These are phyloP conservation scores for Wallacemonas rigidus DNA, from an alignment of 208 protist species.

Conservation along the genomic window DNA sequence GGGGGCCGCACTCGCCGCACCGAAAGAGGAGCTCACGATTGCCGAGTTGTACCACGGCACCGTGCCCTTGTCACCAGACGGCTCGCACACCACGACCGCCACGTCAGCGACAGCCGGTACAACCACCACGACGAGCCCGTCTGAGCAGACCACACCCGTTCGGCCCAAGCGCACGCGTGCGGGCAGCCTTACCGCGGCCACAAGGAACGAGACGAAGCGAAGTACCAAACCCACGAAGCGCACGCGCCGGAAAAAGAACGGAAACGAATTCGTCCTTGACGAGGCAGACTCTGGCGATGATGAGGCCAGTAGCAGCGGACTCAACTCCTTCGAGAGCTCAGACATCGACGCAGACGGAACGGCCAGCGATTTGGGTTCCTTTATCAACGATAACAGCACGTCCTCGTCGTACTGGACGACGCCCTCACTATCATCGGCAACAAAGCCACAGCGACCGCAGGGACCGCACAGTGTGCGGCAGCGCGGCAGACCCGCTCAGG, in stretches of 20 bases:
- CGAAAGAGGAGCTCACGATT: conserved; percentile 9
- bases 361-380: conserved; percentile 16
- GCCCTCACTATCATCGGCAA: not conserved
- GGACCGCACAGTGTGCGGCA: too few species aligned
- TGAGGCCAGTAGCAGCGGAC: not conserved
- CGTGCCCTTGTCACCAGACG: not conserved
- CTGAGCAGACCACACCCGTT: not conserved
- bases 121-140: conserved; percentile 16
- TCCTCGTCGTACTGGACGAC: conserved; percentile 23
- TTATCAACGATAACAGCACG: conserved; percentile 29
- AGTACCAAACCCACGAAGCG: not conserved
- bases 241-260: not conserved
- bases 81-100: not conserved
- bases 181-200: not conserved
- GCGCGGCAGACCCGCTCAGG: not conserved
- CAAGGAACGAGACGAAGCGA: not conserved
- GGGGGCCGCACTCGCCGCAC: not conserved
- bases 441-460: not conserved
- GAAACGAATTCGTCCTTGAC: conserved; percentile 37
- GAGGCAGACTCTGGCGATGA: conserved; percentile 12
- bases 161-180: not conserved
- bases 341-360: conserved; percentile 12
- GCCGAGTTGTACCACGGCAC: conserved; percentile 13
- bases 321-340: conserved; percentile 8
- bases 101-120: not conserved